Base-by-base conservation (phyloP, 805 yeast genomes). In the Metschnikowia bowlesiae region DNA sequence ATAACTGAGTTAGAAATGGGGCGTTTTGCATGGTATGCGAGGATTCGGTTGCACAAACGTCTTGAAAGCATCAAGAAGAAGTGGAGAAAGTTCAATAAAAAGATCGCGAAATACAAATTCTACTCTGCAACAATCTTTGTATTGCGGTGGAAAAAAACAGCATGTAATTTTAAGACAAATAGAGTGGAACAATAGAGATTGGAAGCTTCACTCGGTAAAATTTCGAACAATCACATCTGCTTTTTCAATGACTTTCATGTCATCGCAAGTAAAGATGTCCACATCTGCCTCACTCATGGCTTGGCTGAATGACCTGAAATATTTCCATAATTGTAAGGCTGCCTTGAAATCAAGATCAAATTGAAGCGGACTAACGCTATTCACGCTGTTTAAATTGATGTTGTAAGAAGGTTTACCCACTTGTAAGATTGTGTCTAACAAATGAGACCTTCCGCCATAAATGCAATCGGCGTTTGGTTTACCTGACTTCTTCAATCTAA, bases 371-470 rank as follows among this genome's bases (percentile, higher is more conserved):
- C 69, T 66, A n/a, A 72, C 62, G 44, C 75, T 65, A 53, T 73
- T 73, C 31, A 67, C 63, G 6, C 77, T 75, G 54, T 68, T 61
- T 39, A 73, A 74, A 51, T 73, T 71, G 48, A 71, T 71, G 57
- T 73, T 72, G 53, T 67, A 71, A 6, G 75, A 63, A 8, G 71
- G 59, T 47, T 67, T 68, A 47, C 62, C 58, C 36, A 73, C 67
- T 51, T 73, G 78, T 53, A 64, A 71, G 6, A 71, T 70, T 8
- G 61, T 57, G 50, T 66, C 65, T 53, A 71, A 57, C 53, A 73
- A 59, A 51, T 73, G 70, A 13, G 68, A 71, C 40, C 60, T 59
- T 18, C 68, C 61, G 29, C 49, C 51, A 18, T 60, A 58, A 14
- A 63, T 57, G 18, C 66, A 59, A 28, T 66, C 70, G 30, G 65